Evolutionary conservation across 805 yeast species (phyloP).

Genomic region (Vanderwaltozyma polyspora): DNA sequence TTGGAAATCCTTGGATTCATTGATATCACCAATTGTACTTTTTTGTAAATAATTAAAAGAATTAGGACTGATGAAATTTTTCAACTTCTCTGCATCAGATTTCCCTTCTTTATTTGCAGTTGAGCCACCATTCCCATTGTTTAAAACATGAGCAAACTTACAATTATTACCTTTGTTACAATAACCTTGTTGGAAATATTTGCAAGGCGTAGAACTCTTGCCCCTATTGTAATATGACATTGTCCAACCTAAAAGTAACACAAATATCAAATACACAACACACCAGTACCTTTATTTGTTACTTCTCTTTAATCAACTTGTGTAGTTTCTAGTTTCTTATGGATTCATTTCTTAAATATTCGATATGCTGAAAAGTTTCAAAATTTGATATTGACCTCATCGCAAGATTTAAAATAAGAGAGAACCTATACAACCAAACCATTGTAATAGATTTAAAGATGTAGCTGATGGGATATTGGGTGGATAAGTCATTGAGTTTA

Average conservation of each 20-base stretch:
- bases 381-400: too few relatives aligned
- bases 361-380: too few relatives aligned
- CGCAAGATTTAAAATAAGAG: too few relatives aligned
- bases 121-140: slow-evolving; percentile 1
- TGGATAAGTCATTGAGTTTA: too few relatives aligned
- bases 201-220: slow-evolving; percentile 30
- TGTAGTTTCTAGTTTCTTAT: not conserved
- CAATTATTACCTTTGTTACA: slow-evolving; percentile 37
- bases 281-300: too few relatives aligned
- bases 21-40: slow-evolving; percentile 22
- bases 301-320: too few relatives aligned
- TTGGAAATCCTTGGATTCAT: slow-evolving; percentile 14
- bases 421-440: too few relatives aligned
- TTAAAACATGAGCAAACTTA: slow-evolving; percentile 32
- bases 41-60: slow-evolving; percentile 17
- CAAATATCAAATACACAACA: too few relatives aligned
- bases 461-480: too few relatives aligned
- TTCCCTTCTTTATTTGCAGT: not conserved
- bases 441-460: too few relatives aligned
- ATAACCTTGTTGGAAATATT: slow-evolving; percentile 32
- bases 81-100: slow-evolving; percentile 11
- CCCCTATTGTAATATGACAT: slow-evolving; percentile 5
- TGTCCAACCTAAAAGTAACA: not conserved
- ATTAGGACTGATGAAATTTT: slow-evolving; percentile 16
- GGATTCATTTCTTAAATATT: not conserved